phyloP scores from a whole-genome alignment of 2,329 filamentous ascomycete genomes.

The Elsinoe batatas region DNA sequence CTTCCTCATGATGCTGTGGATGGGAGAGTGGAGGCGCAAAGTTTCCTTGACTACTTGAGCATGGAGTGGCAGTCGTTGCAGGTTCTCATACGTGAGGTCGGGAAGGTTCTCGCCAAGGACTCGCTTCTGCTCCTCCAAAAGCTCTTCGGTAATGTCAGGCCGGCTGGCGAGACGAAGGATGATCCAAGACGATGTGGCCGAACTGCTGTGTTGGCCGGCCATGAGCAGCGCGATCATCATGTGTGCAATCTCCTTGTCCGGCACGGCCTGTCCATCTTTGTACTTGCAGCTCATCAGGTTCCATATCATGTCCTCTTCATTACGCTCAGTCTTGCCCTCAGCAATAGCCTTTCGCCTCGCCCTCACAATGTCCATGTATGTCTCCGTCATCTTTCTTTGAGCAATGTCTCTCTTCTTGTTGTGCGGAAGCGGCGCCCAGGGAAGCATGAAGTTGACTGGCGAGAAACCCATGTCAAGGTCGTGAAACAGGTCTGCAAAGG shows the following conservation, averaged over 20 bases:
- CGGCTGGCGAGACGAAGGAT: slow-evolving; percentile 68
- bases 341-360: slow-evolving; percentile 49
- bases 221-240: slow-evolving; percentile 93
- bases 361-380: slow-evolving; percentile 74
- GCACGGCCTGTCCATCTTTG: slow-evolving; percentile 70
- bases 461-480: slow-evolving; percentile 85
- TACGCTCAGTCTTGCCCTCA: slow-evolving; percentile 37
- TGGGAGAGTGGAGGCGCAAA: slow-evolving; percentile 79
- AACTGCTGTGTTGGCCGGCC: slow-evolving; percentile 84
- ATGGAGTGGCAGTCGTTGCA: slow-evolving; percentile 72
- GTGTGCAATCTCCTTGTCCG: slow-evolving; percentile 76
- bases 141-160: slow-evolving; percentile 68
- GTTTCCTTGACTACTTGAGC: slow-evolving; percentile 84
- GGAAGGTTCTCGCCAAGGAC: slow-evolving; percentile 66
- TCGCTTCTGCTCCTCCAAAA: slow-evolving; percentile 71
- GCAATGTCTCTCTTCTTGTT: slow-evolving; percentile 73
- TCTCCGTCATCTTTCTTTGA: slow-evolving; percentile 67
- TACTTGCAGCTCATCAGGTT: slow-evolving; percentile 78
- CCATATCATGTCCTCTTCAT: slow-evolving; percentile 69
- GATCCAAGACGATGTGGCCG: slow-evolving; percentile 77
- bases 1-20: slow-evolving; percentile 88
- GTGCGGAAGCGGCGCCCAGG: slow-evolving; percentile 81
- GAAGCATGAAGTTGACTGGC: slow-evolving; percentile 80
- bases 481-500: slow-evolving; percentile 74
- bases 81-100: slow-evolving; percentile 63